These are phyloP conservation scores for Ceratobasidium papillatum DNA, from an alignment of 1,284 basidiomycete genomes.

Conservation along the genomic window DNA sequence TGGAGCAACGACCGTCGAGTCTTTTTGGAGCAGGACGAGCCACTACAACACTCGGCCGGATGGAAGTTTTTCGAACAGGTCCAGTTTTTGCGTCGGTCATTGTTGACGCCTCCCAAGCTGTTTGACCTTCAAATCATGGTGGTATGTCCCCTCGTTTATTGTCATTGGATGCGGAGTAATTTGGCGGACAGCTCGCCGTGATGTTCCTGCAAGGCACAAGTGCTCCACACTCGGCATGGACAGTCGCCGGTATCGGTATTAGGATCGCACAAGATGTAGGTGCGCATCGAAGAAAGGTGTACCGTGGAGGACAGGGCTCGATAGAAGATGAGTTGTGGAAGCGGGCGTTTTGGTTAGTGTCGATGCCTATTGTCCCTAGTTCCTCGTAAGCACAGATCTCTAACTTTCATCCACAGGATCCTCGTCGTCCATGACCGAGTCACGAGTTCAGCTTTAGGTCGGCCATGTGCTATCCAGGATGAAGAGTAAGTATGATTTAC, in stretches of 20 bases:
- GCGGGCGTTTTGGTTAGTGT: slow-evolving; percentile 76
- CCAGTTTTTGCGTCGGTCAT: slow-evolving; percentile 59
- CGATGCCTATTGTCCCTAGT: slow-evolving; percentile 5
- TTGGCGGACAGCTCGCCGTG: slow-evolving; percentile 48
- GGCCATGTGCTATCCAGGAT: slow-evolving; percentile 84
- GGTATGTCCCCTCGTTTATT: slow-evolving; percentile 50
- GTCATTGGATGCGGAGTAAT: slow-evolving; percentile 47
- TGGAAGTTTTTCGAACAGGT: slow-evolving; percentile 81
- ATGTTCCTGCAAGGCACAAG: slow-evolving; percentile 63
- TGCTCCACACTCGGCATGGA: slow-evolving; percentile 76
- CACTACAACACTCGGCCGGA: slow-evolving; percentile 63
- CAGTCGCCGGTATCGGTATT: slow-evolving; percentile 73
- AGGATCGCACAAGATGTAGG: slow-evolving; percentile 74
- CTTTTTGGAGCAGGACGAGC: slow-evolving; percentile 54
- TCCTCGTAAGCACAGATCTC: neutral
- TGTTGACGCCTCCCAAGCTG: slow-evolving; percentile 67
- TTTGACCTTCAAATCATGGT: slow-evolving; percentile 76
- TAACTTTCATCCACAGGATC: slow-evolving; percentile 57
- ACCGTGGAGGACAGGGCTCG: slow-evolving; percentile 45
- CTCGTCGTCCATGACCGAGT: slow-evolving; percentile 70
- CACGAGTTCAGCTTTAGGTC: slow-evolving; percentile 74
- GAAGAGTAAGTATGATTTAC: slow-evolving; percentile 69
- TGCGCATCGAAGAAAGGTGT: slow-evolving; percentile 64
- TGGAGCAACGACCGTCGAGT: slow-evolving; percentile 72
- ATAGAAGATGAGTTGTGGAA: slow-evolving; percentile 71